Evolutionary conservation across 257 asterid genomes (phyloP).

Genomic region (Fraxinus quadrangulata): DNA sequence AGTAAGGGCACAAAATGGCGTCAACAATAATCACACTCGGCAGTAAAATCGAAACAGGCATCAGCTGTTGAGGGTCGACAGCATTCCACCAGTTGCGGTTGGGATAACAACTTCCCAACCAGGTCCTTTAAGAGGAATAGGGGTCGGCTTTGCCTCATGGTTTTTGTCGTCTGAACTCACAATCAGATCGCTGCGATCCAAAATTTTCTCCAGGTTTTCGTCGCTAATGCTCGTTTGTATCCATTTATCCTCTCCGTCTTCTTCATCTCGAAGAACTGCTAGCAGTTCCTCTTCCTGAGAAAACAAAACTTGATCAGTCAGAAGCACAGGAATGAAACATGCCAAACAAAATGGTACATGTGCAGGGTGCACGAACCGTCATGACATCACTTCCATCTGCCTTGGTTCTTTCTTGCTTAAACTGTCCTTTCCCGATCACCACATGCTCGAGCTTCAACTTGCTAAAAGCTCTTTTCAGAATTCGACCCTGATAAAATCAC

Average conservation of each 20-base stretch:
- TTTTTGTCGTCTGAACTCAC: slow-evolving; percentile 20
- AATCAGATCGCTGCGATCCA: slow-evolving; percentile 82
- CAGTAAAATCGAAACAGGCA: background rate
- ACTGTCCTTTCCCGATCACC: slow-evolving; percentile 94
- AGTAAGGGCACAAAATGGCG: background rate
- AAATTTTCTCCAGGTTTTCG: slow-evolving; percentile 69
- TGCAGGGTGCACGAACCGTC: slow-evolving; percentile 41
- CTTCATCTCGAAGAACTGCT: slow-evolving; percentile 72
- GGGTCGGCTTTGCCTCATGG: slow-evolving; percentile 8
- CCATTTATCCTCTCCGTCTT: slow-evolving; percentile 70
- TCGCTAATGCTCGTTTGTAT: slow-evolving; percentile 83
- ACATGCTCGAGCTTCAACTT: slow-evolving; percentile 97
- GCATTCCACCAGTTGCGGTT: slow-evolving; percentile 76
- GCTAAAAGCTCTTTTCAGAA: slow-evolving; percentile 92
- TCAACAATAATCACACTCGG: background rate
- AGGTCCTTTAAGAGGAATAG: slow-evolving; percentile 80
- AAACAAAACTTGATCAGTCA: background rate
- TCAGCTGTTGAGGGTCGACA: slow-evolving; percentile 73
- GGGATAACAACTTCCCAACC: slow-evolving; percentile 99
- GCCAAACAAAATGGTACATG: background rate
- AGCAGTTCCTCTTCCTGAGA: slow-evolving; percentile 84
- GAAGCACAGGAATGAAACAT: slow-evolving; percentile 11
- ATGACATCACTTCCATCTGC: slow-evolving; percentile 37
- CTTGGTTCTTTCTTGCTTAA: slow-evolving; percentile 77
- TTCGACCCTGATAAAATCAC: slow-evolving; percentile 65